Conservation (phyloP, 352 stramenopile genomes). For the Globisporangium barbulae region DNA sequence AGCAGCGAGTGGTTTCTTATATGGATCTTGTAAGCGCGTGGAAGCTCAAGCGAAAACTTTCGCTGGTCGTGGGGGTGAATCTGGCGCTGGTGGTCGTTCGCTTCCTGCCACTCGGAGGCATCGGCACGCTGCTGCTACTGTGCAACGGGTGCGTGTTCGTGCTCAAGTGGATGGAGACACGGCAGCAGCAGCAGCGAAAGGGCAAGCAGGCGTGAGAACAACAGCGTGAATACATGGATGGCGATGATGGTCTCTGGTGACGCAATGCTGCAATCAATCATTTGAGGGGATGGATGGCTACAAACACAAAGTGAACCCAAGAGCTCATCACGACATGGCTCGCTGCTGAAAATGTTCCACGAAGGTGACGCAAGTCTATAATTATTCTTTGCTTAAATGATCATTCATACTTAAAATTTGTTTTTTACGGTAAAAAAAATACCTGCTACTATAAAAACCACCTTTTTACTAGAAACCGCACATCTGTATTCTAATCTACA, state of each 20-base stretch:
- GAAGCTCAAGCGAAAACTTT: slow-evolving; percentile 13
- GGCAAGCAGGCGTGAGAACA: slow-evolving; percentile 10
- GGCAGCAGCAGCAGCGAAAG: background rate
- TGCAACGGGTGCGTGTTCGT: slow-evolving; percentile 1
- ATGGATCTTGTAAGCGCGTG: background rate
- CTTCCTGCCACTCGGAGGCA: background rate
- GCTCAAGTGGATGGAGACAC: background rate
- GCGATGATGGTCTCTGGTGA: background rate
- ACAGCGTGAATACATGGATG: background rate
- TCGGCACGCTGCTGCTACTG: slow-evolving; percentile 7
- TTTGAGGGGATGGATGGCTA: background rate
- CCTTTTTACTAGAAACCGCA: too few species aligned
- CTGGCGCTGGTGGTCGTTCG: slow-evolving; percentile 4
- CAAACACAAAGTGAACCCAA: background rate
- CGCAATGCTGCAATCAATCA: background rate
- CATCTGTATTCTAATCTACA: too few species aligned
- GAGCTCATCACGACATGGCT: background rate
- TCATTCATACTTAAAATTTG: too few species aligned
- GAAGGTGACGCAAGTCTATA: slow-evolving; percentile 1
- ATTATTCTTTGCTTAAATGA: too few species aligned
- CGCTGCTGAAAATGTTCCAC: background rate
- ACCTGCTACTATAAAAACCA: too few species aligned
- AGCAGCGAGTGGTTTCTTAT: background rate
- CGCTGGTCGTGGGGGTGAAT: slow-evolving; percentile 8
- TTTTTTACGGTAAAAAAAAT: too few species aligned